Evolutionary conservation across 2,329 filamentous ascomycete species (phyloP).

Genomic region (Elsinoe ampelina): DNA sequence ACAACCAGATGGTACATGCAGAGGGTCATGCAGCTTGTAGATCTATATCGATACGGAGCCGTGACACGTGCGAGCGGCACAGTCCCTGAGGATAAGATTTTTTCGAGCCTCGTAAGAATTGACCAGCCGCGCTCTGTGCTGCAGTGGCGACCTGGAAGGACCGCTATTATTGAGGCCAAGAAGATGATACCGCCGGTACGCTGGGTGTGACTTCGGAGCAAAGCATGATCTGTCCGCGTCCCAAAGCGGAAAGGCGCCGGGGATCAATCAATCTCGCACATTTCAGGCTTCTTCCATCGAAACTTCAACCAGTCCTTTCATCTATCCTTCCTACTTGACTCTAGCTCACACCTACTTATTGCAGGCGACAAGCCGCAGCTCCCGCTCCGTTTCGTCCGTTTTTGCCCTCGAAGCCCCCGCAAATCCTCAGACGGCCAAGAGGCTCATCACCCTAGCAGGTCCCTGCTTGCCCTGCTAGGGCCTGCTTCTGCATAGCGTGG

Average conservation of each 20-base stretch:
- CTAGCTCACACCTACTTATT: neutral
- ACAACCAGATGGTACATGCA: neutral
- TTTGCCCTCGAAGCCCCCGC: slow-evolving; percentile 3
- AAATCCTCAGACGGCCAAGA: slow-evolving; percentile 1
- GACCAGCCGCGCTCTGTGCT: too few relatives aligned
- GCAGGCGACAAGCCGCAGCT: neutral
- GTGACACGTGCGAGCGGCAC: too few relatives aligned
- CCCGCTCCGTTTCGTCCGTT: neutral
- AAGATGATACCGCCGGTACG: too few relatives aligned
- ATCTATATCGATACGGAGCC: too few relatives aligned
- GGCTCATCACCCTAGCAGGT: neutral
- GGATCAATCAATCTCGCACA: neutral
- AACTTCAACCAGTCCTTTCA: neutral
- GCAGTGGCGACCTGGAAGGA: too few relatives aligned
- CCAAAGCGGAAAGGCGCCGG: neutral
- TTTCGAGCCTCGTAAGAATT: too few relatives aligned
- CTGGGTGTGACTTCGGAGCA: neutral
- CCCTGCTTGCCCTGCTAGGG: neutral
- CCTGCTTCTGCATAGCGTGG: slow-evolving; percentile 1
- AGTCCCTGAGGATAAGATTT: too few relatives aligned
- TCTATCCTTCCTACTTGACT: neutral
- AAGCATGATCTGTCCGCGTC: neutral
- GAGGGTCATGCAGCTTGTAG: too few relatives aligned
- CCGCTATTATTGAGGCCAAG: too few relatives aligned
- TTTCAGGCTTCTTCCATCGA: neutral